Conservation (phyloP, 108 stramenopile genomes). For the Cyclotella distinguenda region DNA sequence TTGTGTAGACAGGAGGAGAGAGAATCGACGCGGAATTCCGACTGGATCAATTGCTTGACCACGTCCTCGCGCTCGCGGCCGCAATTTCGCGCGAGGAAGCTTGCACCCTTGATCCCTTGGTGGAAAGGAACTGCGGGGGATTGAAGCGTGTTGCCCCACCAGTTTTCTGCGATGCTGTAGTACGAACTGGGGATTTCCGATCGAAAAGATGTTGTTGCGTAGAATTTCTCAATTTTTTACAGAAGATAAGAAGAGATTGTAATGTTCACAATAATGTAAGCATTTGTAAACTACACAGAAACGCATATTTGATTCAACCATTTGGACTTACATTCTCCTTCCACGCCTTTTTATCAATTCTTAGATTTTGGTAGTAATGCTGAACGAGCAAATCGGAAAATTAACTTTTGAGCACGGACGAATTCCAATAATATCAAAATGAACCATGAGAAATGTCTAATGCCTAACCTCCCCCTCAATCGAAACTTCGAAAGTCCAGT, state of each 20-base stretch:
- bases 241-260: too few relatives aligned
- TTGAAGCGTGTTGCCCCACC: constrained; percentile 50
- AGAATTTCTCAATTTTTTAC: too few relatives aligned
- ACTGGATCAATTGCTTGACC: constrained; percentile 41
- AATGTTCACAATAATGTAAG: neutral
- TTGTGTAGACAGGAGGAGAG: constrained; percentile 62
- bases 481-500: constrained; percentile 9
- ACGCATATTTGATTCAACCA: neutral
- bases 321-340: constrained; percentile 16
- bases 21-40: constrained; percentile 56
- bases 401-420: neutral
- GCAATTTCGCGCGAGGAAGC: constrained; percentile 73
- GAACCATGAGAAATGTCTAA: neutral
- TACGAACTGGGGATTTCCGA: constrained; percentile 68
- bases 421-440: neutral
- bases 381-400: neutral
- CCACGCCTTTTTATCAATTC: constrained; percentile 11
- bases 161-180: constrained; percentile 23
- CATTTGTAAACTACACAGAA: neutral
- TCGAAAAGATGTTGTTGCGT: constrained; percentile 69
- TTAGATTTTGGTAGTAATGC: constrained; percentile 4
- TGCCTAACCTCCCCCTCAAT: constrained; percentile 19
- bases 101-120: constrained; percentile 59
- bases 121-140: constrained; percentile 49
- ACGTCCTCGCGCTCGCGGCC: constrained; percentile 48